Conservation (phyloP, 176 grass and related monocot species). For the Zoysia pacifica region DNA sequence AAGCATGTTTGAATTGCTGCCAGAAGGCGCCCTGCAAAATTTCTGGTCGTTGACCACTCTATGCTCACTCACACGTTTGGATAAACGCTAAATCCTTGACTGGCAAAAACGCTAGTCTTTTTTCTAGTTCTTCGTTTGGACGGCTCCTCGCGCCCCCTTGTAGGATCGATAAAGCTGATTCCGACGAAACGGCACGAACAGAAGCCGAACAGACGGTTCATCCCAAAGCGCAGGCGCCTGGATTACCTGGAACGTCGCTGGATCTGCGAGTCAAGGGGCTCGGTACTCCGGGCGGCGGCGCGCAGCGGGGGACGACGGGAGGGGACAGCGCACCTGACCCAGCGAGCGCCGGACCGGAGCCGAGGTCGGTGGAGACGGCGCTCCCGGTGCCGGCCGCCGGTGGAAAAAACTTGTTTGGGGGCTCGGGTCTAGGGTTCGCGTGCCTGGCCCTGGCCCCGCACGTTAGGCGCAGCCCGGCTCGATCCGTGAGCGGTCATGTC, state of each 20-base stretch:
- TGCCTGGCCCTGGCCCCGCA: background rate
- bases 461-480: background rate
- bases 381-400: background rate
- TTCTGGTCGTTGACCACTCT: background rate
- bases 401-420: background rate
- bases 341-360: background rate
- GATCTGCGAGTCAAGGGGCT: background rate
- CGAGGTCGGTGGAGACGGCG: too few relatives aligned
- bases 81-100: too few relatives aligned
- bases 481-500: too few relatives aligned
- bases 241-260: conserved; percentile 4
- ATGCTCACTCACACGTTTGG: background rate
- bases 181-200: background rate
- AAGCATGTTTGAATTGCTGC: background rate
- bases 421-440: conserved; percentile 19
- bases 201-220: background rate
- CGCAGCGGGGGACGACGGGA: background rate
- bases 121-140: background rate
- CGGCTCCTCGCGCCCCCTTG: background rate
- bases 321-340: background rate
- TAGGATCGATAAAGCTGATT: background rate
- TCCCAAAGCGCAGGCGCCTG: too few relatives aligned
- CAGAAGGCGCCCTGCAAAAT: background rate
- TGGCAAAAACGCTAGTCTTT: background rate
- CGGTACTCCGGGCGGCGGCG: background rate